Evolutionary conservation across 1,284 basidiomycete genomes (phyloP), one percentile per base, ranked within the genome.

Genomic region (Testicularia cyperi): DNA sequence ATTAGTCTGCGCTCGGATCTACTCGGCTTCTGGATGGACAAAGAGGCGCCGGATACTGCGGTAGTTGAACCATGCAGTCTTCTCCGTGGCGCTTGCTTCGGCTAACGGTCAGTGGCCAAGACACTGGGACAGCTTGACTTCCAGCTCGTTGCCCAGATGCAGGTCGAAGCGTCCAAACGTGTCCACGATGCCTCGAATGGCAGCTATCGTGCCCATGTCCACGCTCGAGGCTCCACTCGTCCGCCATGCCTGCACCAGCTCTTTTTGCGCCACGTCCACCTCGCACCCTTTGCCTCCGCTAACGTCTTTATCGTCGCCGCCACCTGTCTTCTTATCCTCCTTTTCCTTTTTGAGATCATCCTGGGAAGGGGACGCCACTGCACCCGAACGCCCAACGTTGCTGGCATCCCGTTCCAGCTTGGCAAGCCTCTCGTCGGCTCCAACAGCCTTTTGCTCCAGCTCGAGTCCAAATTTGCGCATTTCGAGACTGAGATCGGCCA

Each of bases 81-180:
- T n/a, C n/a, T n/a, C n/a, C n/a, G n/a, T n/a, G n/a, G n/a, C n/a
- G n/a, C n/a, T n/a, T n/a, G n/a, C n/a, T n/a, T n/a, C n/a, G n/a
- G n/a, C n/a, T n/a, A n/a, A n/a, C n/a, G n/a, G n/a, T n/a, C n/a
- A n/a, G n/a, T n/a, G n/a, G n/a, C 40, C 20, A 28, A 60, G 29
- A 25, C 44, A 57, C 7, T 56, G 38, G 2, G 44, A 41, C 19
- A 63, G 42, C 37, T 48, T 44, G 30, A 48, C 33, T 18, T 63
- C 48, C 16, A 63, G 21, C 18, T 57, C 53, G 8, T 33, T 32
- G 9, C 45, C 60, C 29, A 63, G 26, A 14, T 35, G 38, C 41
- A 63, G 29, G 15, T 57, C 47, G 22, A 57, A 63, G 31, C 25
- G 34, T 4, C 22, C 38, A 38, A 63, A 63, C 7, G 48, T 63